These are phyloP conservation scores for Allium cepa DNA, from an alignment of 106 monocot species.

Conservation along the genomic window DNA sequence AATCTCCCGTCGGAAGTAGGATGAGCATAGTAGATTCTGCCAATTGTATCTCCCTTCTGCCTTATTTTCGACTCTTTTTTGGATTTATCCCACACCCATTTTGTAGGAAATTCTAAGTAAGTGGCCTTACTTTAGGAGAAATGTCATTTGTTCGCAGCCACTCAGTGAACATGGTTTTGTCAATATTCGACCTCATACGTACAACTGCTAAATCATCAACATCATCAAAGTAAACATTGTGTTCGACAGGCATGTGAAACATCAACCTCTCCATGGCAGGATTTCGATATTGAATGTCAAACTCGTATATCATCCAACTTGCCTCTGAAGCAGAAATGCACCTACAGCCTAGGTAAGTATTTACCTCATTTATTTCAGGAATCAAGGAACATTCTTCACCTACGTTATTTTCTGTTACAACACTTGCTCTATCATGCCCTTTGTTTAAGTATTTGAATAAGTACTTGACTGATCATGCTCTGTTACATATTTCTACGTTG, in stretches of 20 bases:
- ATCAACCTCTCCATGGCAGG: background rate
- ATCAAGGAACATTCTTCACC: too few species aligned
- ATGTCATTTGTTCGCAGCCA: background rate
- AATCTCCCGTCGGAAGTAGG: too few species aligned
- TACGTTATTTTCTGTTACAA: background rate
- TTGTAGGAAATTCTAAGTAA: too few species aligned
- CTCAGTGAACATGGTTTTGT: background rate
- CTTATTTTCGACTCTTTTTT: too few species aligned
- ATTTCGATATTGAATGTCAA: background rate
- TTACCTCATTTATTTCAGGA: too few species aligned
- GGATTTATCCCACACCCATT: too few species aligned
- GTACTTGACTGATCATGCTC: background rate
- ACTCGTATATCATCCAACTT: background rate
- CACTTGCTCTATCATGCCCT: conserved; percentile 1
- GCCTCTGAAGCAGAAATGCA: background rate
- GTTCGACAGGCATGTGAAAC: background rate
- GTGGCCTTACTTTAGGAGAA: too few species aligned
- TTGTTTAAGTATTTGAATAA: background rate
- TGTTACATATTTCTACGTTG: conserved; percentile 1
- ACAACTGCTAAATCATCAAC: too few species aligned
- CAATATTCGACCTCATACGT: too few species aligned
- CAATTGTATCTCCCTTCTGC: too few species aligned
- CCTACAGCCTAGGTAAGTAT: too few species aligned
- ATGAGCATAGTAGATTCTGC: too few species aligned
- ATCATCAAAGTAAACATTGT: background rate